Base-by-base conservation (phyloP, 2,329 filamentous ascomycete species). In the Cadophora sp. region DNA sequence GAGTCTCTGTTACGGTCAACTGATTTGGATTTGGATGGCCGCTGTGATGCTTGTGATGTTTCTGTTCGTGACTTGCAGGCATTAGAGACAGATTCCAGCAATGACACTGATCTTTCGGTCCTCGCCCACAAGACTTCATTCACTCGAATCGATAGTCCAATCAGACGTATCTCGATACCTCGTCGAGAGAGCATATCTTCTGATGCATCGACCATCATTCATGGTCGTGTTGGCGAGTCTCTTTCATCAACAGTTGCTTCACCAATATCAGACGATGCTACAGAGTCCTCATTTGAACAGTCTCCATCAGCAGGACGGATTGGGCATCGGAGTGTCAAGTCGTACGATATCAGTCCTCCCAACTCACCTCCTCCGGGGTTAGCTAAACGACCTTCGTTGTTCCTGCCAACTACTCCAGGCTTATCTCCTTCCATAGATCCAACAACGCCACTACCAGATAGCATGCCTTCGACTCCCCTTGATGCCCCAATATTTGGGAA, bases 401-500 rank as follows among this genome's bases (percentile, higher is more conserved):
- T 26, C 26, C n/a, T n/a, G n/a, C 29, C 7, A 29, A 7, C 3
- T 6, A 53, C 43, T 9, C 43, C 55, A n/a, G 24, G n/a, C 31
- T 48, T 61, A 50, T 73, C 65, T 31, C 71, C 70, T 19, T 68
- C 66, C 5, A 59, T 67, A 29, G 46, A 68, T 1, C 65, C 68
- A 34, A 64, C 68, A 5, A 64, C 46, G 7, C 50, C 24, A 64
- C 62, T 27, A 43, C 66, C 51, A 34, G 51, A 40, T 8, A 63
- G 29, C 29, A 46, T 56, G 2, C 68, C 70, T 4, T 60, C 63
- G 11, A 63, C 71, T 24, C 69, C 71, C 7, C 56, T 71, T 4
- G 74, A 77, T 8, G 69, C 73, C 19, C 73, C 75, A 8, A 37
- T 71, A 11, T 68, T 77, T 53, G 69, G 68, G 9, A 73, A 75